Evolutionary conservation across 83 land plant species (phyloP).

Genomic region (Picea abies): DNA sequence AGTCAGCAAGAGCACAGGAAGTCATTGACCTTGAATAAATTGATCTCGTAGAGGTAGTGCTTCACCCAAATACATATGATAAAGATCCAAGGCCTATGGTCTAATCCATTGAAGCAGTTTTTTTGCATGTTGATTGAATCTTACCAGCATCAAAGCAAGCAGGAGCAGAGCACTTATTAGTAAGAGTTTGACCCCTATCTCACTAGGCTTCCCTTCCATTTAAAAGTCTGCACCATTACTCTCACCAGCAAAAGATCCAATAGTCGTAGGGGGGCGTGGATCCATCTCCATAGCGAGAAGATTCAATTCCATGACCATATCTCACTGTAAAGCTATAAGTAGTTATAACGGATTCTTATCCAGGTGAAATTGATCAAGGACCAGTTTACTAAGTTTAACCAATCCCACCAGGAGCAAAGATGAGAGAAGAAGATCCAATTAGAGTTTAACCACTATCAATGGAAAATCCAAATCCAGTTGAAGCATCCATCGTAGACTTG

Average conservation of each 20-base stretch:
- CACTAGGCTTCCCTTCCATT: too few species aligned
- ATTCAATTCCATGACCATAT: not conserved
- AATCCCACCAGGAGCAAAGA: not conserved
- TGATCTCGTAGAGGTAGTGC: not conserved
- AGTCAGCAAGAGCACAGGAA: not conserved
- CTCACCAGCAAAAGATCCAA: too few species aligned
- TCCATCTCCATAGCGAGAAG: not conserved
- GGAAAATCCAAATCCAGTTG: not conserved
- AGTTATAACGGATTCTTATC: not conserved
- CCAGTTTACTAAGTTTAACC: not conserved
- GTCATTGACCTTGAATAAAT: not conserved
- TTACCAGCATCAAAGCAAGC: not conserved
- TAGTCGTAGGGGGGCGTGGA: too few species aligned
- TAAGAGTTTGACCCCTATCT: not conserved
- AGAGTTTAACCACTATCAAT: not conserved
- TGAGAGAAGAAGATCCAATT: not conserved
- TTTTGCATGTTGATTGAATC: not conserved
- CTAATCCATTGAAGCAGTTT: not conserved
- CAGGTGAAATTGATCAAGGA: not conserved
- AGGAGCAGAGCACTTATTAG: not conserved
- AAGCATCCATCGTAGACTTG: not conserved
- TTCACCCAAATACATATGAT: not conserved
- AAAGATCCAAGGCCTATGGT: slow-evolving; percentile 6
- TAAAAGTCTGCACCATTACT: too few species aligned
- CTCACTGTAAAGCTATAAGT: not conserved